Percentiles rank a stretch among this genome's conserved stretches.
Conservation (phyloP, 2,329 filamentous ascomycete species). For the Hyphodiscus sp. region DNA sequence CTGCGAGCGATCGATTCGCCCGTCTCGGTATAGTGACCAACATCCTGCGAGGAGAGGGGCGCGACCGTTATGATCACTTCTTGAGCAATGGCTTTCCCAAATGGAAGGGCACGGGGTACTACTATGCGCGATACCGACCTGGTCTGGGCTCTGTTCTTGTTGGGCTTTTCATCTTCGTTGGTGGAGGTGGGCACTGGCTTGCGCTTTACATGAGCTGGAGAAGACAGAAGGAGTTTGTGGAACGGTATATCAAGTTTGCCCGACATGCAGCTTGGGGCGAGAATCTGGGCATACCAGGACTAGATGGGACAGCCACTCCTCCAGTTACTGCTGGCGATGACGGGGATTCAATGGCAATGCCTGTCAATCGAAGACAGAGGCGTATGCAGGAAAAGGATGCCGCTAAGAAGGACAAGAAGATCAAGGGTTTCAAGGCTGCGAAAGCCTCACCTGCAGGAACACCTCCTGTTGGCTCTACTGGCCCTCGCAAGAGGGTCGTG, state of each 20-base stretch:
- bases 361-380: slow-evolving; percentile 78
- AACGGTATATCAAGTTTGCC: slow-evolving; percentile 86
- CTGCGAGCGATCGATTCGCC: slow-evolving; percentile 75
- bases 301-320: slow-evolving; percentile 44
- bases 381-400: slow-evolving; percentile 81
- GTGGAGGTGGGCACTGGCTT: slow-evolving; percentile 82
- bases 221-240: slow-evolving; percentile 84
- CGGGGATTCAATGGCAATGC: slow-evolving; percentile 42
- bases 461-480: slow-evolving; percentile 52
- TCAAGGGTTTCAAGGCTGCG: slow-evolving; percentile 41
- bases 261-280: slow-evolving; percentile 86
- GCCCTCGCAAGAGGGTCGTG: slow-evolving; percentile 78
- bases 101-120: slow-evolving; percentile 98
- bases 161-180: slow-evolving; percentile 75
- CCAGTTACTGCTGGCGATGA: slow-evolving; percentile 41
- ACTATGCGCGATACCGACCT: slow-evolving; percentile 89
- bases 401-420: slow-evolving; percentile 61
- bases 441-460: slow-evolving; percentile 33
- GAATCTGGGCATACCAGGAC: slow-evolving; percentile 63
- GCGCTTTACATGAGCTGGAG: slow-evolving; percentile 82
- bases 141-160: slow-evolving; percentile 78
- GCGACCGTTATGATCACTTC: slow-evolving; percentile 94
- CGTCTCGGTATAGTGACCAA: slow-evolving; percentile 78
- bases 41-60: slow-evolving; percentile 72
- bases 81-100: slow-evolving; percentile 85